These are phyloP conservation scores for Nemophila menziesii DNA, from an alignment of 257 asterid genomes.

Conservation along the genomic window DNA sequence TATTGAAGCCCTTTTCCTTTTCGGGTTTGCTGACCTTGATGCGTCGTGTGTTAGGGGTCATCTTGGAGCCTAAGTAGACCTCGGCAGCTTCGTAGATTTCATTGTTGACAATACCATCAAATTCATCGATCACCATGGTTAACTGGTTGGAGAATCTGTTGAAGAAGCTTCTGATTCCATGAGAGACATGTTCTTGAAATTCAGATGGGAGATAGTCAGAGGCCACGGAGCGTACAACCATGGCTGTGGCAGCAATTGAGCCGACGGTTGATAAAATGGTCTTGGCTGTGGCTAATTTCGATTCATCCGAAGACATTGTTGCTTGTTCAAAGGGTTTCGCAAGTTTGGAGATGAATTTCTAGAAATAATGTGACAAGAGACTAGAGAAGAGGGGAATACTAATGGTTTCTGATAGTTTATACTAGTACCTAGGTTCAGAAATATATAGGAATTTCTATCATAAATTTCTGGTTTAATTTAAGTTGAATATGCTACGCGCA, in stretches of 20 bases:
- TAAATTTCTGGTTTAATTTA: too few species aligned
- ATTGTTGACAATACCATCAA: conserved; percentile 36
- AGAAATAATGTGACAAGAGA: too few species aligned
- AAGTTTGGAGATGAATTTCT: too few species aligned
- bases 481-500: neutral
- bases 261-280: conserved; percentile 36
- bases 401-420: too few species aligned
- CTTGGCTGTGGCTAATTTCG: conserved; percentile 34
- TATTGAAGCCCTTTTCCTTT: conserved; percentile 27
- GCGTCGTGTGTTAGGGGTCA: conserved; percentile 31
- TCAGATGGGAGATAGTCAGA: conserved; percentile 33
- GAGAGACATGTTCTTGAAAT: conserved; percentile 31
- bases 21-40: conserved; percentile 45
- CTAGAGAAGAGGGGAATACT: too few species aligned
- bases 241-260: conserved; percentile 38
- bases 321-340: too few species aligned
- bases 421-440: too few species aligned
- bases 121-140: conserved; percentile 47
- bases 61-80: conserved; percentile 31
- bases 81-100: conserved; percentile 54
- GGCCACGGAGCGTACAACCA: conserved; percentile 37
- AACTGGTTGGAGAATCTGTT: conserved; percentile 31
- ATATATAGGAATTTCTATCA: too few species aligned
- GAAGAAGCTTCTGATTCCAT: conserved; percentile 23
- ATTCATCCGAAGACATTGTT: conserved; percentile 8